phyloP scores from a whole-genome alignment of 2,329 filamentous ascomycete species.

The Stachybotrys elegans region DNA sequence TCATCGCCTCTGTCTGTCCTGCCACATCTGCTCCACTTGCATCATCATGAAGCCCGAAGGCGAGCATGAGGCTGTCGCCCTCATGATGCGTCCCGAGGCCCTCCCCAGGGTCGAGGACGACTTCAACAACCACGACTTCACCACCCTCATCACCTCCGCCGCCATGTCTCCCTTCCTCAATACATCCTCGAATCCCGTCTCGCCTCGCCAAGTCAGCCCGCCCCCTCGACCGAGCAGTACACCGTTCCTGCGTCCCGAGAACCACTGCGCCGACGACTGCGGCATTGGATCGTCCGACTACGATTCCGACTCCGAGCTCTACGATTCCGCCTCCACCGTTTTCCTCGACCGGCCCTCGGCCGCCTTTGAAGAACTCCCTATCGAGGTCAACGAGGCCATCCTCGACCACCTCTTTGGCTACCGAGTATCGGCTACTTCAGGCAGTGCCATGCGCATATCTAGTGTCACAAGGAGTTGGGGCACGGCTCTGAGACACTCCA shows the following conservation, averaged over 20 bases:
- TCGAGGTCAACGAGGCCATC: constrained; percentile 68
- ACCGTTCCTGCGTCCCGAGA: constrained; percentile 52
- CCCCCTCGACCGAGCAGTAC: constrained; percentile 52
- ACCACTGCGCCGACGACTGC: constrained; percentile 28
- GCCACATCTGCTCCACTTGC: too few relatives aligned
- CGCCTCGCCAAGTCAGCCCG: constrained; percentile 45
- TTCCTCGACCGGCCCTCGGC: constrained; percentile 15
- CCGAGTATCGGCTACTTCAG: constrained; percentile 55
- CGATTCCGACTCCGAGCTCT: constrained; percentile 12
- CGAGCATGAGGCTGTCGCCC: too few relatives aligned
- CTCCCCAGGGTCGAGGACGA: too few relatives aligned
- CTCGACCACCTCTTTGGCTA: constrained; percentile 68
- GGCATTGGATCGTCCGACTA: constrained; percentile 18
- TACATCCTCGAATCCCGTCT: constrained; percentile 48
- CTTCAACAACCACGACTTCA: constrained; percentile 29
- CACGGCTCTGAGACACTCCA: constrained; percentile 60
- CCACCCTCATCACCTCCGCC: constrained; percentile 30
- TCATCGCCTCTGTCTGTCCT: too few relatives aligned
- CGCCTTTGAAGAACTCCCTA: constrained; percentile 51
- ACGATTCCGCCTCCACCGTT: constrained; percentile 10
- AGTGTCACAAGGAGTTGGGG: constrained; percentile 56
- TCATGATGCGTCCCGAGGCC: too few relatives aligned
- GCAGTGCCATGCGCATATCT: constrained; percentile 48
- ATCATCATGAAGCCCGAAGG: too few relatives aligned
- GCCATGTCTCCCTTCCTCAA: constrained; percentile 26